Evolutionary conservation across 108 stramenopile species (phyloP).

Genomic region (Cyclotella sp.): DNA sequence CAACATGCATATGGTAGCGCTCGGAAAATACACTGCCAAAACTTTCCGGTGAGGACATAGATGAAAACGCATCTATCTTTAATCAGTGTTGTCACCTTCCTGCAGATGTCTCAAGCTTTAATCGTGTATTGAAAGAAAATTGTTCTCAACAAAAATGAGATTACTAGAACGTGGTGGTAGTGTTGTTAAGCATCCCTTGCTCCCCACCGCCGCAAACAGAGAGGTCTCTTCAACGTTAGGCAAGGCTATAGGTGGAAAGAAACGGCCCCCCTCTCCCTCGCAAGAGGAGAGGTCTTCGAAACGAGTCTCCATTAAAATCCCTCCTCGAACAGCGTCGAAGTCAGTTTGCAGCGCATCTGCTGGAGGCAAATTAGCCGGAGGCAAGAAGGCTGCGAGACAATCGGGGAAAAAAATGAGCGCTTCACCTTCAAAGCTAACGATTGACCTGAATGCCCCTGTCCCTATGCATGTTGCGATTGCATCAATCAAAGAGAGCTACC

Average conservation of each 20-base stretch:
- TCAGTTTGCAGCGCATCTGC: slow-evolving; percentile 30
- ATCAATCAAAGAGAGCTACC: slow-evolving; percentile 79
- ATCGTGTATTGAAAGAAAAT: slow-evolving; percentile 27
- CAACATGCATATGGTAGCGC: slow-evolving; percentile 67
- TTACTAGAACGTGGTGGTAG: slow-evolving; percentile 51
- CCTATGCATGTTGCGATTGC: slow-evolving; percentile 89
- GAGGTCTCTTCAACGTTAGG: slow-evolving; percentile 11
- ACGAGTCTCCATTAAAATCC: slow-evolving; percentile 44
- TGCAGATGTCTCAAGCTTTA: slow-evolving; percentile 1
- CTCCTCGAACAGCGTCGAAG: slow-evolving; percentile 34
- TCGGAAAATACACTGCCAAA: slow-evolving; percentile 74
- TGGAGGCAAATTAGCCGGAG: slow-evolving; percentile 34
- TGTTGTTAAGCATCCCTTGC: slow-evolving; percentile 25
- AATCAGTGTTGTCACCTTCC: neutral
- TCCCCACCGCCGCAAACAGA: slow-evolving; percentile 34
- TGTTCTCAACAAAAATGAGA: slow-evolving; percentile 66
- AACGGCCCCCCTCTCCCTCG: slow-evolving; percentile 43
- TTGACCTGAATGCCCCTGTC: slow-evolving; percentile 53
- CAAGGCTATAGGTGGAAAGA: slow-evolving; percentile 31
- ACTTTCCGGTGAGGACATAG: slow-evolving; percentile 58
- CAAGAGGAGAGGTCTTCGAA: slow-evolving; percentile 36
- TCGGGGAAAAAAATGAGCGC: slow-evolving; percentile 29
- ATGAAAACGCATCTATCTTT: slow-evolving; percentile 11
- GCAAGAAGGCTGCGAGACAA: slow-evolving; percentile 13
- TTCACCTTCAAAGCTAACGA: slow-evolving; percentile 10